Evolutionary conservation across 305 asterid genomes (phyloP).

Genomic region (Fraxinus angustifolia): DNA sequence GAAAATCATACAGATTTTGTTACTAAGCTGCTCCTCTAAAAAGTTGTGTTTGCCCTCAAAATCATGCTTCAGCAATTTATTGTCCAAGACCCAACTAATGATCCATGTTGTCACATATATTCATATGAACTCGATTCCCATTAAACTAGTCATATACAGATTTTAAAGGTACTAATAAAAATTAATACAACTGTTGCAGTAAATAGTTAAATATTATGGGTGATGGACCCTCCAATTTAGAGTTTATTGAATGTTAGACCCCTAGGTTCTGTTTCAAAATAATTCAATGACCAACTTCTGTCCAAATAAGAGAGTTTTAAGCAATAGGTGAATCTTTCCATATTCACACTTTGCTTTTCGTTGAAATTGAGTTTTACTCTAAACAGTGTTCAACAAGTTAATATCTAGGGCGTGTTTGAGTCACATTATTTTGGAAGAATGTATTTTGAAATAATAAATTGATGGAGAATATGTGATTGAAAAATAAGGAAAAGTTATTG

Average conservation of each 20-base stretch:
- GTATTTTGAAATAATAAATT: too few relatives aligned
- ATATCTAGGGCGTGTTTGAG: not conserved
- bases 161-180: not conserved
- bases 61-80: conserved; percentile 18
- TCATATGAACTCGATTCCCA: not conserved
- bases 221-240: not conserved
- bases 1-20: conserved; percentile 11
- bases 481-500: too few relatives aligned
- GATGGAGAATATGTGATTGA: too few relatives aligned
- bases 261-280: not conserved
- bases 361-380: not conserved
- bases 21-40: conserved; percentile 16
- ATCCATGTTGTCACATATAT: not conserved
- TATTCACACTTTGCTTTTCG: not conserved
- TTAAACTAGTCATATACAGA: not conserved
- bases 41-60: conserved; percentile 5
- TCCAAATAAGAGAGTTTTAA: not conserved
- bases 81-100: conserved; percentile 6
- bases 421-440: too few relatives aligned
- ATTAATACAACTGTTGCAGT: not conserved
- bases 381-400: not conserved
- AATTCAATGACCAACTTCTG: not conserved
- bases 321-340: not conserved
- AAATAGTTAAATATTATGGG: not conserved
- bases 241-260: not conserved